Evolutionary conservation across 2,329 filamentous ascomycete species (phyloP), one percentile per base, ranked within the genome.

Genomic region (Colletotrichum caudatum): DNA sequence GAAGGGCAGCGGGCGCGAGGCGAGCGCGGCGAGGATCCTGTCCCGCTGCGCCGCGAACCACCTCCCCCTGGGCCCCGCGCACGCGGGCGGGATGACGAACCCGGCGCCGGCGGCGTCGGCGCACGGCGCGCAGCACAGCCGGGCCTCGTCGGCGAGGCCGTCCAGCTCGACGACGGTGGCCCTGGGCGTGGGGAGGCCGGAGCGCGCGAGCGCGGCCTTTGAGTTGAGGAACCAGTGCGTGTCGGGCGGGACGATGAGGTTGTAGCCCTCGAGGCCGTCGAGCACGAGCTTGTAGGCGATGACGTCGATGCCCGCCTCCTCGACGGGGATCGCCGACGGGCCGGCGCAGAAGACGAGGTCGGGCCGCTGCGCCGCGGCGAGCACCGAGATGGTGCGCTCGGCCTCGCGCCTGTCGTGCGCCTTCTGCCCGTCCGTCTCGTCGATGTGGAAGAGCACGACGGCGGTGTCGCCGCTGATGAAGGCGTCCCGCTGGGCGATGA

Each of bases 221-320:
- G 78, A 79, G 71, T 81, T 81, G 60, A 82, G 73, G 23, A 77
- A 77, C 78, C 80, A 81, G 57, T 81, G 78, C 2, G 74, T 79
- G 54, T 82, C 78, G 2, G 77, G 72, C 4, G 74, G 71, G 6
- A 81, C 73, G 8, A 78, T 67, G 4, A 80, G 75, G 11, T 76
- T 72, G 41, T 79, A 76, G 1, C 50, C 54, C 46, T 81, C 76
- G 1, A 81, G 73, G 7, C 75, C 76, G 58, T 82, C 80, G 2
- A 78, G 72, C 12, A 75, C 72, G 33, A 80, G 64, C 63, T 80
- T 80, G 74, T 76, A 76, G 0, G 74, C 76, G 11, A 82, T 63
- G 7, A 74, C 56, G 39, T 80, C 78, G 60, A 81, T 79, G 1
- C 68, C 70, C 5, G 75, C 63, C 44, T 80, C 76, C 11, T 72